Percentiles rank a stretch among this genome's conserved stretches.
Conservation (phyloP, 208 protist genomes). For the Herpetomonas tarakana region DNA sequence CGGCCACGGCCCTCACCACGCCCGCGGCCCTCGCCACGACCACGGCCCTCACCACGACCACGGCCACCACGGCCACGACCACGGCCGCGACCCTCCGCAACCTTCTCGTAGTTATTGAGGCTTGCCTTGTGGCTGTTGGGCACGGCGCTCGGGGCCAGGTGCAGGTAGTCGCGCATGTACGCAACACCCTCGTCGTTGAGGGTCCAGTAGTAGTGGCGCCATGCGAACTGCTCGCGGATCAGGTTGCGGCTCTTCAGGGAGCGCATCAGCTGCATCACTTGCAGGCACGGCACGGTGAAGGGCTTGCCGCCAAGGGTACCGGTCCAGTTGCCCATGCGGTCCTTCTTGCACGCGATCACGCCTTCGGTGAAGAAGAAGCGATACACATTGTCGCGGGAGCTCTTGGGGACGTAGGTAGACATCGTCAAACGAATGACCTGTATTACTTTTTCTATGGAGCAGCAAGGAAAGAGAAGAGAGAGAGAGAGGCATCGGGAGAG, state of each 20-base stretch:
- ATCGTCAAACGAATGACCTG: constrained; percentile 27
- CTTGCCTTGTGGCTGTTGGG: constrained; percentile 91
- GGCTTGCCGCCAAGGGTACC: constrained; percentile 75
- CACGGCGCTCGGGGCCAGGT: constrained; percentile 81
- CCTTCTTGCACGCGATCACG: constrained; percentile 91
- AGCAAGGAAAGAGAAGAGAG: neutral
- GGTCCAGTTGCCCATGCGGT: constrained; percentile 84
- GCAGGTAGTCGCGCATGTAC: constrained; percentile 92
- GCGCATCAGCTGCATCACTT: constrained; percentile 90
- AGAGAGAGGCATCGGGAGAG: neutral
- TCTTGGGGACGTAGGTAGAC: constrained; percentile 85
- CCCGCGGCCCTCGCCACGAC: constrained; percentile 41
- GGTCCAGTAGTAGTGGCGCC: constrained; percentile 95
- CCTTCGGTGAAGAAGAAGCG: constrained; percentile 92
- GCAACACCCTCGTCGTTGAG: constrained; percentile 92
- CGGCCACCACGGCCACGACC: constrained; percentile 32
- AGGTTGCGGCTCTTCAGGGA: constrained; percentile 89
- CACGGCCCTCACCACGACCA: constrained; percentile 42
- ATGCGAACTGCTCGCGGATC: constrained; percentile 93
- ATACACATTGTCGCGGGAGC: constrained; percentile 84
- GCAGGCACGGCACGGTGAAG: constrained; percentile 72
- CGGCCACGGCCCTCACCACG: constrained; percentile 40
- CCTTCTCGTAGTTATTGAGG: constrained; percentile 48
- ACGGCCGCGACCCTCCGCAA: constrained; percentile 33
- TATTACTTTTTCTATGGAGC: too few species aligned